These are phyloP conservation scores for Geoglossum cookeanum DNA, from an alignment of 2,329 filamentous ascomycete genomes.

Conservation along the genomic window DNA sequence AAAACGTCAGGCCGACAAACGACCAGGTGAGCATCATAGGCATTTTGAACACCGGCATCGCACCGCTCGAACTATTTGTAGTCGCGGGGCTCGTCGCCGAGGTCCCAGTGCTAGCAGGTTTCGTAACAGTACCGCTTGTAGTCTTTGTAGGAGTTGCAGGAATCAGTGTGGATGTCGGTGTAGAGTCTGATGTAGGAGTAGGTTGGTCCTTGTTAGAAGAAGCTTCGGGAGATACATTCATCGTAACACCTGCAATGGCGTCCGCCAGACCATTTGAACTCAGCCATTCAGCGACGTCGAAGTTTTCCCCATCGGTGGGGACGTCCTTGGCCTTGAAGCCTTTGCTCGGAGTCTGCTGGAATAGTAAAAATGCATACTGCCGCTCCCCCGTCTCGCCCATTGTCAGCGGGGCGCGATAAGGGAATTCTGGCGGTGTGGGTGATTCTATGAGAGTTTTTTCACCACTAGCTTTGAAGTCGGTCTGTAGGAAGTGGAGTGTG, in stretches of 20 bases:
- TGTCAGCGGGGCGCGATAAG: background rate
- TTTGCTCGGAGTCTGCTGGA: background rate
- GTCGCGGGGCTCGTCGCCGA: too few species aligned
- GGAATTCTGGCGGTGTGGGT: background rate
- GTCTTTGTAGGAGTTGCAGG: too few species aligned
- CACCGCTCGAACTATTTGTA: too few species aligned
- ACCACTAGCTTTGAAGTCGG: constrained; percentile 3
- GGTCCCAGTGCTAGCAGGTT: too few species aligned
- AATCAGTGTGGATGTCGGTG: too few species aligned
- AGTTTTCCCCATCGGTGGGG: background rate
- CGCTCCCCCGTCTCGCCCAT: background rate
- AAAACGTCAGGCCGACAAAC: too few species aligned
- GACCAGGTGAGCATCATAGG: too few species aligned
- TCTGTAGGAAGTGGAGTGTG: constrained; percentile 3
- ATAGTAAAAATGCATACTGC: background rate
- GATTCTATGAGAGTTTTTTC: background rate
- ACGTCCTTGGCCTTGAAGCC: background rate
- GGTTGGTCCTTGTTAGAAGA: too few species aligned
- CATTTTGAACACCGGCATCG: too few species aligned
- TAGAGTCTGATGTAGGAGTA: too few species aligned
- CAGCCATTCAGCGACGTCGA: background rate
- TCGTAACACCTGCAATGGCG: background rate
- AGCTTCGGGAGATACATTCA: background rate
- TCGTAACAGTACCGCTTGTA: too few species aligned
- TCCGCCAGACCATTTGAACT: background rate